Conservation (phyloP, 2,329 filamentous ascomycete species). For the Pestalotiopsis sp. region DNA sequence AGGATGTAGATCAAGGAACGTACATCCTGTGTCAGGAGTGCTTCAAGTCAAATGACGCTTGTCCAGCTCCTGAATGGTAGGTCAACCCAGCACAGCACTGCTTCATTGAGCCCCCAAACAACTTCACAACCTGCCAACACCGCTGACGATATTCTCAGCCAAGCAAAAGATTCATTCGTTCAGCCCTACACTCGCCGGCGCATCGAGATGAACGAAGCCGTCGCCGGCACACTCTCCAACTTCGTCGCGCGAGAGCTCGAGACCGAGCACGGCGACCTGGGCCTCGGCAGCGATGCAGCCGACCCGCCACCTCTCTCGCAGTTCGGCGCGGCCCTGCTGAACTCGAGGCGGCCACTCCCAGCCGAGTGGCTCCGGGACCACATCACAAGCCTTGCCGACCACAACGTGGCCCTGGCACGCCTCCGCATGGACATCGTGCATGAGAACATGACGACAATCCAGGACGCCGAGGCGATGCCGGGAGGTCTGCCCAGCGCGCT, state of each 20-base stretch:
- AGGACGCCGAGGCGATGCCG: background rate
- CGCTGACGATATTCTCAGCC: background rate
- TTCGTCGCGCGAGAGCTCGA: background rate
- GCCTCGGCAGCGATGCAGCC: background rate
- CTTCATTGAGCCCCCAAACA: background rate
- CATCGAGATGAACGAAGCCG: slow-evolving; percentile 1
- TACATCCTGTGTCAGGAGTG: background rate
- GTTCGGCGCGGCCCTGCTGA: background rate
- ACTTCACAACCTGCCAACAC: background rate
- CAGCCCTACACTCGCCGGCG: slow-evolving; percentile 1
- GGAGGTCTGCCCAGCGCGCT: background rate
- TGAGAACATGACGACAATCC: background rate
- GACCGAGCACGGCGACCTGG: background rate
- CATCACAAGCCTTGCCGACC: background rate
- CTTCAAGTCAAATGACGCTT: background rate
- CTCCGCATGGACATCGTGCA: background rate
- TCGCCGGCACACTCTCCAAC: background rate
- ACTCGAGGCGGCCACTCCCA: background rate
- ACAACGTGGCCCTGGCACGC: background rate
- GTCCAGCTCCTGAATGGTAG: background rate
- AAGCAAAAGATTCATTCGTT: background rate
- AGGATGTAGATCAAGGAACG: background rate
- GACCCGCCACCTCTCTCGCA: background rate
- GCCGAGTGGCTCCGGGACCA: slow-evolving; percentile 2
- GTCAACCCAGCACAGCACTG: background rate